phyloP scores from a whole-genome alignment of 257 asterid genomes.

The Gardenia jasminoides region DNA sequence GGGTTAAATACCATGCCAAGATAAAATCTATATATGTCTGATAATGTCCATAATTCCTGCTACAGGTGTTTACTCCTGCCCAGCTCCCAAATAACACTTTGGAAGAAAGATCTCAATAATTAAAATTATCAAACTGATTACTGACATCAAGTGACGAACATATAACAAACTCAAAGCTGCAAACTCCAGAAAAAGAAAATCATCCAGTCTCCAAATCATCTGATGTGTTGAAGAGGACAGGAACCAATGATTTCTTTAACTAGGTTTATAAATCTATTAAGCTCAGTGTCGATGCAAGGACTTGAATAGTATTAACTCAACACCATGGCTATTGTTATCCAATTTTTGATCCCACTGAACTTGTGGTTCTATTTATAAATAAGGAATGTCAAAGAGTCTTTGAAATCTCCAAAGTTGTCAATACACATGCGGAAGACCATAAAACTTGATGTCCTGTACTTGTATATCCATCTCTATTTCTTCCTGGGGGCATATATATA shows the following conservation, averaged over 20 bases:
- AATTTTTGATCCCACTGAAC: too few relatives aligned
- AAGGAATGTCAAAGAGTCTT: not conserved
- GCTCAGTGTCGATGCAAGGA: not conserved
- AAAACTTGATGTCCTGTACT: not conserved
- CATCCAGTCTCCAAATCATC: not conserved
- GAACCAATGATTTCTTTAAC: not conserved
- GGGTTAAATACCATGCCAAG: not conserved
- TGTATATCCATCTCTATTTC: constrained; percentile 1
- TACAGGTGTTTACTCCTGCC: too few relatives aligned
- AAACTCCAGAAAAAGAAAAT: not conserved
- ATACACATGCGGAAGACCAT: not conserved
- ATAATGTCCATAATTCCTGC: not conserved
- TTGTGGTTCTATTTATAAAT: not conserved
- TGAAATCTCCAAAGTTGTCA: not conserved
- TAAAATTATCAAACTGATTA: not conserved
- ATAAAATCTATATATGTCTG: not conserved
- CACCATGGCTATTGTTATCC: not conserved
- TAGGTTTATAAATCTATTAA: not conserved
- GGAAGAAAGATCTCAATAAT: not conserved
- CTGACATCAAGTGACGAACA: not conserved
- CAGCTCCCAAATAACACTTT: too few relatives aligned
- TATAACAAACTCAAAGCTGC: not conserved
- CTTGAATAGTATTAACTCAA: not conserved
- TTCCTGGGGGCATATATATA: too few relatives aligned
- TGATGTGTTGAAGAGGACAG: not conserved